A percentile compares a stretch with the other conserved stretches of the same genome.
Conservation (phyloP, 805 yeast species). For the Yarrowia sp. region DNA sequence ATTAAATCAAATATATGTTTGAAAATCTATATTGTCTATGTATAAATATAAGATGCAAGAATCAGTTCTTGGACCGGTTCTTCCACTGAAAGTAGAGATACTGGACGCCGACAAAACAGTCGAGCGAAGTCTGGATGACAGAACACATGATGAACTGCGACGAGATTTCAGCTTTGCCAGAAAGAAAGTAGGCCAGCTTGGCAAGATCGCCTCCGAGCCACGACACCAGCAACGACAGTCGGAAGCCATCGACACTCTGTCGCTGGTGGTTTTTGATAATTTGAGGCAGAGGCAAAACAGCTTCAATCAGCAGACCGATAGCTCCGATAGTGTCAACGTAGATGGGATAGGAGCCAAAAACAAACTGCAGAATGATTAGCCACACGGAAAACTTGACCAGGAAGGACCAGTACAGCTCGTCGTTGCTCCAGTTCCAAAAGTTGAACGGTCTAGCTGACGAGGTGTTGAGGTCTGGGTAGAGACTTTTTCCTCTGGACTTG, state of each 20-base stretch:
- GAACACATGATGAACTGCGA: constrained; percentile 35
- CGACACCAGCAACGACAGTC: constrained; percentile 65
- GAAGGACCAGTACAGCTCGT: constrained; percentile 59
- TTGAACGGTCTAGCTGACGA: constrained; percentile 42
- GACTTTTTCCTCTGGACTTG: constrained; percentile 8
- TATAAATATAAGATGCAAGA: not conserved
- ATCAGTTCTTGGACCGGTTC: not conserved
- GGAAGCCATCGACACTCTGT: constrained; percentile 75
- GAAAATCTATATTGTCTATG: too few species aligned
- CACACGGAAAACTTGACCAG: constrained; percentile 45
- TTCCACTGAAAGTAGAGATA: constrained; percentile 26
- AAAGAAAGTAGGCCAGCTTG: constrained; percentile 41
- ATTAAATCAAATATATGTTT: too few species aligned
- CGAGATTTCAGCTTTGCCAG: constrained; percentile 27
- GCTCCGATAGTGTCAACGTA: constrained; percentile 57
- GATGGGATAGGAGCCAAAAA: constrained; percentile 39
- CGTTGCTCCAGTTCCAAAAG: constrained; percentile 86
- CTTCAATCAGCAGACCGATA: constrained; percentile 57
- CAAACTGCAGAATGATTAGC: constrained; percentile 43
- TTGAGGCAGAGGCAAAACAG: constrained; percentile 47
- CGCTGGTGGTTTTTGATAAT: constrained; percentile 71
- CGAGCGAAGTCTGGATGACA: constrained; percentile 31
- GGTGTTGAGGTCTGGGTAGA: not conserved
- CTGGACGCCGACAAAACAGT: constrained; percentile 33
- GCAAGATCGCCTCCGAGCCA: constrained; percentile 89